Evolutionary conservation across 2,329 filamentous ascomycete species (phyloP), one percentile per base, ranked within the genome.

Genomic region (Corinectria fuckeliana): DNA sequence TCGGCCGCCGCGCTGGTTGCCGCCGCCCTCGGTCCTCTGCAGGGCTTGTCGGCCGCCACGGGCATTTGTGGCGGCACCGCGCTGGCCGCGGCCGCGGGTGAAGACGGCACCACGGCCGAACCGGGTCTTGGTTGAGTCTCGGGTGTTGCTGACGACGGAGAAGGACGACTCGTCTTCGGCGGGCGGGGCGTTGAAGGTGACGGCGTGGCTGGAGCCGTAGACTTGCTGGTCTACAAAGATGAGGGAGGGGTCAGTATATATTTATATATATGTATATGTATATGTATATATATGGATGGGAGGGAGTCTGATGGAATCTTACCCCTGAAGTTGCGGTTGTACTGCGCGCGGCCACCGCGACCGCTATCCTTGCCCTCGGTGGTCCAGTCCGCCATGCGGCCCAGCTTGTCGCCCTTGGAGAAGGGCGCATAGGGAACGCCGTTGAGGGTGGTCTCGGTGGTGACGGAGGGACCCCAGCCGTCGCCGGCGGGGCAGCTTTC

Each of bases 341-440:
- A 98, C 75, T 95, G 91, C 77, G 91, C 88, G 75, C 94, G 85
- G 63, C 92, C 91, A 68, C 91, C 90, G 61, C 88, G 84, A 69
- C 89, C 86, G 72, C 93, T 83, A 61, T 95, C 92, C 81, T 97
- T 97, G 77, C 91, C 88, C 75, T 97, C 95, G 47, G 88, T 75
- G 16, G 93, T 96, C 95, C 95, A 99, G 83, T 99, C 95, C 62
- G 95, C 95, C 93, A 99, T 98, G 77, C 95, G 93, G 74, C 95
- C 95, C 61, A 99, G 85, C 85, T 97, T 98, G 83, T 99, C 95
- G 76, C 92, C 93, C 81, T 99, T 99, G 69, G 93, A 97, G 84
- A 95, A 99, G 62, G 95, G 95, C 71, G 95, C 95, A 78, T 97
- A 99, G 36, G 95, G 95, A 49, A 98, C 92, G 75, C 95, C 95